phyloP scores from a whole-genome alignment of 148 eudicot genomes.

The Euryodendron excelsum region DNA sequence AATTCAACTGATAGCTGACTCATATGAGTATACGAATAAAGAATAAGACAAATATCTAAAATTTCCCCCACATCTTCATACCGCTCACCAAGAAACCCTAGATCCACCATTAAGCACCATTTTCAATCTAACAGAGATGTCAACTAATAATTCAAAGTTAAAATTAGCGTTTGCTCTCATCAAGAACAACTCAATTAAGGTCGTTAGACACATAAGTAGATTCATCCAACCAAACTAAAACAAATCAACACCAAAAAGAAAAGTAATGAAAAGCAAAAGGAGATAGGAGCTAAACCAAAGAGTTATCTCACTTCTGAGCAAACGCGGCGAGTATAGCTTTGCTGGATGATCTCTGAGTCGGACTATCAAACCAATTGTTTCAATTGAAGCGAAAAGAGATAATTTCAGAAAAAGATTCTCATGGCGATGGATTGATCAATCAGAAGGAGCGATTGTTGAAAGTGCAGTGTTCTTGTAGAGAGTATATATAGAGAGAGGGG shows the following conservation, averaged over 20 bases:
- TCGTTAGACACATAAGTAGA: neutral
- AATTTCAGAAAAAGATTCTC: slow-evolving; percentile 10
- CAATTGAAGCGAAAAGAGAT: neutral
- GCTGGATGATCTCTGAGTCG: neutral
- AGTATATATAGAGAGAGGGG: neutral
- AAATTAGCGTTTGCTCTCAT: neutral
- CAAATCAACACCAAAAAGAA: neutral
- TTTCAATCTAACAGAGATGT: neutral
- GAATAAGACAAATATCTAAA: neutral
- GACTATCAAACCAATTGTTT: neutral
- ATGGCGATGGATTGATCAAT: slow-evolving; percentile 5
- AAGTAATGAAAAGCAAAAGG: neutral
- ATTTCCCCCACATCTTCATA: neutral
- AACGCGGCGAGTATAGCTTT: slow-evolving; percentile 8
- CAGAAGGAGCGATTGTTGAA: neutral
- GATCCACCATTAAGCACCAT: slow-evolving; percentile 1
- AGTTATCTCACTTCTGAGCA: slow-evolving; percentile 8
- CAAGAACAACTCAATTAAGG: neutral
- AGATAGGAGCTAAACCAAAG: neutral
- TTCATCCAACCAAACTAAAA: neutral
- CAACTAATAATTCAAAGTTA: neutral
- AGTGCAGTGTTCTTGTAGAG: no score
- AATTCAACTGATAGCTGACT: neutral
- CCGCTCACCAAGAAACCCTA: slow-evolving; percentile 1
- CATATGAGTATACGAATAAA: neutral